Evolutionary conservation across 2,329 filamentous ascomycete genomes (phyloP).

Genomic region (Verticillium tricorpus): DNA sequence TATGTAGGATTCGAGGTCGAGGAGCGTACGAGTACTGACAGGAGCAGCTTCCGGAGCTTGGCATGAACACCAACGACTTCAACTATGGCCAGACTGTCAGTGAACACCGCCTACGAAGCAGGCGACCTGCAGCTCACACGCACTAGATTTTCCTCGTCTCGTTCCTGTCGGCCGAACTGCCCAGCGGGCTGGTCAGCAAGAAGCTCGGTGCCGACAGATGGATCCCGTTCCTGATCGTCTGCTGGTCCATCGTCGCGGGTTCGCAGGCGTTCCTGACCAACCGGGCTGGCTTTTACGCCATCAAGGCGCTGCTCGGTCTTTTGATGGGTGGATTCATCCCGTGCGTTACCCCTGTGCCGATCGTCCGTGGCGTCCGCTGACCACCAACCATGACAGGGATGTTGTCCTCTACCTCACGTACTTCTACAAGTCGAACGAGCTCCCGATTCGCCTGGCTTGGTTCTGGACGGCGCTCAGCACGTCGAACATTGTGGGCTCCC

Average conservation of each 20-base stretch:
- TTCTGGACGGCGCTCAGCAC: conserved; percentile 24
- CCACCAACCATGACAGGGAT: conserved; percentile 11
- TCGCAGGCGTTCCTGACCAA: conserved; percentile 32
- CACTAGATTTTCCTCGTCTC: conserved; percentile 35
- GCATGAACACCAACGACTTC: conserved; percentile 39
- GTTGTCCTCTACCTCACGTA: conserved; percentile 26
- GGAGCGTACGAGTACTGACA: conserved; percentile 15
- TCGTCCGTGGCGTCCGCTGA: neutral
- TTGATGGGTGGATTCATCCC: conserved; percentile 48
- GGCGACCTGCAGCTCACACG: neutral
- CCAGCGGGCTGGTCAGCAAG: conserved; percentile 45
- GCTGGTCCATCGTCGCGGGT: conserved; percentile 34
- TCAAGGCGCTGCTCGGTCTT: conserved; percentile 38
- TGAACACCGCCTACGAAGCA: neutral
- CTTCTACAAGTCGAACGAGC: conserved; percentile 25
- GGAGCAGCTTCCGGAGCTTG: conserved; percentile 28
- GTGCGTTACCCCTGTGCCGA: conserved; percentile 16
- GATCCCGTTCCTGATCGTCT: conserved; percentile 36
- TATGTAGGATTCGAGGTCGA: conserved; percentile 5
- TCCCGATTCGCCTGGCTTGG: conserved; percentile 22
- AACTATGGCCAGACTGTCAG: conserved; percentile 36
- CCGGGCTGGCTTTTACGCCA: conserved; percentile 32
- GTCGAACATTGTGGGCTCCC: conserved; percentile 32
- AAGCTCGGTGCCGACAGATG: conserved; percentile 43
- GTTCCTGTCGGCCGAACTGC: conserved; percentile 43